Base-by-base conservation (phyloP, 305 asterid genomes). In the Plantago lanceolata region DNA sequence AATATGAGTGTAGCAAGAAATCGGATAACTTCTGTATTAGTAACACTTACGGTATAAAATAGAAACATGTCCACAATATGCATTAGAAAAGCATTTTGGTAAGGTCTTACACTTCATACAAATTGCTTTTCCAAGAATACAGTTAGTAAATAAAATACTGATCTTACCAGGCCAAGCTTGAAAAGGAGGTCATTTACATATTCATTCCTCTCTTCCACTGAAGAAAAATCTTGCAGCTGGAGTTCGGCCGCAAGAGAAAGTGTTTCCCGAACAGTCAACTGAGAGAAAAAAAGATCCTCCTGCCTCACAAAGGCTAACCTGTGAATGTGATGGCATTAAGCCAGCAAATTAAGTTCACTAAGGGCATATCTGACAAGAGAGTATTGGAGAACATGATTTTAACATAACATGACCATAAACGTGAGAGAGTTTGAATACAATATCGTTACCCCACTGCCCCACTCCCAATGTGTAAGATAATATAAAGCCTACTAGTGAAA, bases 201-300 rank as follows among this genome's bases (percentile, higher is more conserved):
- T 79, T 81, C 83, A 59, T 85, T 92, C 84, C 92, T 83, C 73
- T 83, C 94, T 75, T 84, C 84, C 43, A 72, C 81, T 5, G 97
- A 85, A 55, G 92, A 74, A 68, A 80, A 75, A 40, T 81, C 84
- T 73, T 75, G 90, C 78, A 93, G 85, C 87, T 89, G 99, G 70
- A 93, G 92, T 73, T 93, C 96, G 70, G 95, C 92, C 63, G 99
- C 97, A 82, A 93, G 92, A 67, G 85, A 73, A 65, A 93, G 78
- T 31, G 99, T 93, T 83, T 93, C 99, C 70, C 96, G 89, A 78
- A 93, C 99, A 29, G 99, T 93, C 77, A 93, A 81, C 82, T 93
- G 99, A n/a, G 99, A 89, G 84, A 93, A 93, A 74, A 93, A 93
- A 58, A 93, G 90, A 78, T 93, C 99, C 77, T 93, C 99, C 76